Percentiles rank a stretch among this genome's conserved stretches.
These are phyloP conservation scores for Pisolithus orientalis DNA, from an alignment of 768 basidiomycete species.

Conservation along the genomic window DNA sequence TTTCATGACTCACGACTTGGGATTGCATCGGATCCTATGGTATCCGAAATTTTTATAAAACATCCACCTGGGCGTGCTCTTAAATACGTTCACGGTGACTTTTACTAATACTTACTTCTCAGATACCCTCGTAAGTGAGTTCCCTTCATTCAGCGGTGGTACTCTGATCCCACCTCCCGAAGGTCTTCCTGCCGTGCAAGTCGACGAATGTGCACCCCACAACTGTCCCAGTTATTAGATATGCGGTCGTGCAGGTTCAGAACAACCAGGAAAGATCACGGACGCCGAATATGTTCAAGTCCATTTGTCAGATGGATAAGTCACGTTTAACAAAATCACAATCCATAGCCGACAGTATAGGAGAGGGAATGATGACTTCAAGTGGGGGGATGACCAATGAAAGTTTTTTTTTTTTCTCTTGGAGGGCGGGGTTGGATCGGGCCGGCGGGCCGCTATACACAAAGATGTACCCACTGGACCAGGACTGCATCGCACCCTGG, in stretches of 20 bases:
- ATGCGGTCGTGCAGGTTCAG: background rate
- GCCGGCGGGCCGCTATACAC: too few species aligned
- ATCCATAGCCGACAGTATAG: too few species aligned
- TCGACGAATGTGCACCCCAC: conserved; percentile 5
- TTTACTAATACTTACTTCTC: conserved; percentile 7
- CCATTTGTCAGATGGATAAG: too few species aligned
- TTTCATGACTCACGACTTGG: conserved; percentile 57
- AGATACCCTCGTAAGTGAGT: conserved; percentile 56
- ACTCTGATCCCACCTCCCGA: conserved; percentile 24
- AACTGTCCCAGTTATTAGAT: conserved; percentile 26
- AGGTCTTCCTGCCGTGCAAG: conserved; percentile 13
- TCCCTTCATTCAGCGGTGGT: conserved; percentile 43
- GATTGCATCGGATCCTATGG: conserved; percentile 43
- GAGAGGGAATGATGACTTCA: too few species aligned
- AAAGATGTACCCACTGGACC: too few species aligned
- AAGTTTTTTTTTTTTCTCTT: too few species aligned
- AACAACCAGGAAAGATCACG: too few species aligned
- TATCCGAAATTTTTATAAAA: conserved; percentile 52
- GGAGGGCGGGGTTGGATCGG: too few species aligned
- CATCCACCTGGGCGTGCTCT: conserved; percentile 60
- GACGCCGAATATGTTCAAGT: too few species aligned
- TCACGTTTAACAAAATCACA: too few species aligned
- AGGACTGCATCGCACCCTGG: too few species aligned
- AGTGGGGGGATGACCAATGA: too few species aligned
- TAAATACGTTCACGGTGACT: conserved; percentile 1